A percentile compares a stretch with the other conserved stretches of the same genome.
Conservation (phyloP, 139 green algal species). For the Desmodesmus armatus region DNA sequence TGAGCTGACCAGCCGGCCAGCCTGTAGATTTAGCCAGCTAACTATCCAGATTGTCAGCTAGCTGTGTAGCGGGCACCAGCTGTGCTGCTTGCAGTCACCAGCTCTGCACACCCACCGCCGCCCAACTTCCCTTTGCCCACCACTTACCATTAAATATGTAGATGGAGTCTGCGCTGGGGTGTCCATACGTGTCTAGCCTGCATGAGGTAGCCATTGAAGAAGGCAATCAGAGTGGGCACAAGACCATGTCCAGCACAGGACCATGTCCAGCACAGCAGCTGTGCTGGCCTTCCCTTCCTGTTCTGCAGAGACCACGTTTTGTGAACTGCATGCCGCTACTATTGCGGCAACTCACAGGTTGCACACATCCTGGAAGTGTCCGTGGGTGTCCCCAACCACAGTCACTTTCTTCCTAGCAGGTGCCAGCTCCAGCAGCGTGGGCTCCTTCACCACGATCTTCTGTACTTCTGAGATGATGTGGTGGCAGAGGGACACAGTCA, state of each 20-base stretch:
- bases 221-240: no score
- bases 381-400: conserved; percentile 93
- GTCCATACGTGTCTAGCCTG: conserved; percentile 45
- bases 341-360: conserved; percentile 56
- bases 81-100: no score
- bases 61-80: background rate
- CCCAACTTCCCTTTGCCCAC: no score
- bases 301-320: no score
- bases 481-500: background rate
- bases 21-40: background rate
- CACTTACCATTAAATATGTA: conserved; percentile 76
- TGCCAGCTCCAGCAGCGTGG: conserved; percentile 54
- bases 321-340: no score
- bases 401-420: conserved; percentile 46
- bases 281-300: no score
- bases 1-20: background rate
- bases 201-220: no score
- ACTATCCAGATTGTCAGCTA: background rate
- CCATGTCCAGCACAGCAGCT: no score
- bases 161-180: conserved; percentile 47
- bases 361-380: conserved; percentile 89
- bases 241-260: no score
- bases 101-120: no score
- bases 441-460: conserved; percentile 38
- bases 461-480: background rate